These are phyloP conservation scores for Iberis pinnata DNA, from an alignment of 345 rosid species.

Conservation along the genomic window DNA sequence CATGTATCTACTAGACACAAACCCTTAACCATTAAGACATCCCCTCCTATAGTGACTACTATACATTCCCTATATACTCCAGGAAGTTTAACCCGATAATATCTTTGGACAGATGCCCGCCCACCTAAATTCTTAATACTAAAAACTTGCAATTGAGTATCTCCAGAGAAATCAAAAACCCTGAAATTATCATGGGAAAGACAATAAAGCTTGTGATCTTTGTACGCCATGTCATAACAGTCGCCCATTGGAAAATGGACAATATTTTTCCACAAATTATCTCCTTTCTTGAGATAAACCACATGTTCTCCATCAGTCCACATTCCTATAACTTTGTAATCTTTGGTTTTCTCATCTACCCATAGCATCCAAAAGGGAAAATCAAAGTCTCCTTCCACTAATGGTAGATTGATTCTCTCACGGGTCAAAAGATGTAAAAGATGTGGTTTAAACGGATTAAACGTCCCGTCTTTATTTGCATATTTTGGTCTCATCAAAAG, in stretches of 20 bases:
- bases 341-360: not conserved
- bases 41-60: not conserved
- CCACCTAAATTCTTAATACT: too few species aligned
- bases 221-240: not conserved
- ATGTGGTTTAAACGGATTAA: not conserved
- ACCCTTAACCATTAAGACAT: not conserved
- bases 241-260: not conserved
- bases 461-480: not conserved
- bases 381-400: not conserved
- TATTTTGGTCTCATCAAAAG: not conserved
- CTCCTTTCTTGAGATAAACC: constrained; percentile 7
- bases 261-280: constrained; percentile 5
- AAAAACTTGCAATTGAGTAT: not conserved
- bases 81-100: too few species aligned
- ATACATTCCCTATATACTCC: too few species aligned
- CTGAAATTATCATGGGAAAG: not conserved
- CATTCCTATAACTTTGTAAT: not conserved
- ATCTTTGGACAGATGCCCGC: too few species aligned
- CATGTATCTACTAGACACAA: not conserved
- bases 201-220: not conserved
- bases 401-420: not conserved
- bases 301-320: not conserved
- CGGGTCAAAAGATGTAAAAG: not conserved
- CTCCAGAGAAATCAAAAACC: not conserved
- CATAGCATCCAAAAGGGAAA: not conserved